Conservation (phyloP, 805 yeast species). For the Komagataella mondaviorum region DNA sequence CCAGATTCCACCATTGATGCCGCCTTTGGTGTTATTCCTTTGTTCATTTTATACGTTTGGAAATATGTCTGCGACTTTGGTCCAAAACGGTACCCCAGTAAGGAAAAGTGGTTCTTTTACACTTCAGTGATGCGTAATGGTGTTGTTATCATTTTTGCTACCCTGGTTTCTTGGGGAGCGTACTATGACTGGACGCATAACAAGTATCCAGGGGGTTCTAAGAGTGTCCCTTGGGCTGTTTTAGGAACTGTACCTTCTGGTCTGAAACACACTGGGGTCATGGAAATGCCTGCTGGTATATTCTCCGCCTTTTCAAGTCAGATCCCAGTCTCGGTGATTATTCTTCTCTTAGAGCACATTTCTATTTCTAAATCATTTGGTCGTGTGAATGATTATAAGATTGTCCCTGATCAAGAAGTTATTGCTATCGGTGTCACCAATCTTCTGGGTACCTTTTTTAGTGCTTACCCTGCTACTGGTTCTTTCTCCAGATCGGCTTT, state of each 20-base stretch:
- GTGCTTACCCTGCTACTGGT: slow-evolving; percentile 93
- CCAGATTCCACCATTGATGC: slow-evolving; percentile 65
- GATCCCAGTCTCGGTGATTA: slow-evolving; percentile 75
- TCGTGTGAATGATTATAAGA: slow-evolving; percentile 79
- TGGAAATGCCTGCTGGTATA: slow-evolving; percentile 48
- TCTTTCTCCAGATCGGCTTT: slow-evolving; percentile 91
- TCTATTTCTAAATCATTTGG: slow-evolving; percentile 92
- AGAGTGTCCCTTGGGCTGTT: slow-evolving; percentile 37
- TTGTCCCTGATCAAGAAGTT: slow-evolving; percentile 86
- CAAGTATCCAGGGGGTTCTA: slow-evolving; percentile 11
- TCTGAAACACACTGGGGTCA: slow-evolving; percentile 60
- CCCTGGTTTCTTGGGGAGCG: slow-evolving; percentile 71
- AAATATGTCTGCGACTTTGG: slow-evolving; percentile 48
- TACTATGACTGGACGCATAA: slow-evolving; percentile 14
- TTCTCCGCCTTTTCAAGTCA: slow-evolving; percentile 53
- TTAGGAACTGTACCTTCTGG: slow-evolving; percentile 80
- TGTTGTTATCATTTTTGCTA: slow-evolving; percentile 66
- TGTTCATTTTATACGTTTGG: slow-evolving; percentile 62
- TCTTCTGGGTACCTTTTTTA: slow-evolving; percentile 81
- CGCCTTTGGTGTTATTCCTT: slow-evolving; percentile 73
- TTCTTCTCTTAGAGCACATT: slow-evolving; percentile 80
- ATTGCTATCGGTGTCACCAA: slow-evolving; percentile 90
- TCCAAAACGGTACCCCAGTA: slow-evolving; percentile 50
- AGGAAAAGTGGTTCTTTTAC: slow-evolving; percentile 50
- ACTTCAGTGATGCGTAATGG: slow-evolving; percentile 70